Percentiles rank a stretch among this genome's conserved stretches.
These are phyloP conservation scores for Hypoxylon lenormandii DNA, from an alignment of 495 filamentous ascomycete species.

Conservation along the genomic window DNA sequence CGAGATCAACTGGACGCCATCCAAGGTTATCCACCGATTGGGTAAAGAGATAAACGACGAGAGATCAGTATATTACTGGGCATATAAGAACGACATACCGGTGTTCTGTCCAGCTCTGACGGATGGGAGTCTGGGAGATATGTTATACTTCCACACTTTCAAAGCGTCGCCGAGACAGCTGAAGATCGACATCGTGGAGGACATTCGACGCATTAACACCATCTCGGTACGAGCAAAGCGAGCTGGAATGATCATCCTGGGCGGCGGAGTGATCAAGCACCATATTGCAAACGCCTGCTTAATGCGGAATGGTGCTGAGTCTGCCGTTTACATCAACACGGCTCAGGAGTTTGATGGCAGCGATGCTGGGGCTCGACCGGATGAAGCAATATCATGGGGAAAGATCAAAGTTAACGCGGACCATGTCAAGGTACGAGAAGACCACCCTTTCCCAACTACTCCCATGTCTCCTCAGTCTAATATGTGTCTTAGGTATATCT, in stretches of 20 bases:
- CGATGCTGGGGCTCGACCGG: conserved; percentile 93
- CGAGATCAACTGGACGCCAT: conserved; percentile 88
- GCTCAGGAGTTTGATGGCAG: conserved; percentile 96
- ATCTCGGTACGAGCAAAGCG: conserved; percentile 84
- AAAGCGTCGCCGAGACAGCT: conserved; percentile 81
- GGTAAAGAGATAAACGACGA: conserved; percentile 93
- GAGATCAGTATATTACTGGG: conserved; percentile 91
- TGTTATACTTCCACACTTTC: conserved; percentile 97
- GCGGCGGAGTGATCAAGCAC: conserved; percentile 93
- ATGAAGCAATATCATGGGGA: conserved; percentile 97
- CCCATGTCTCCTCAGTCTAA: conserved; percentile 35
- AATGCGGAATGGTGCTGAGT: conserved; percentile 97
- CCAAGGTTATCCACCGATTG: conserved; percentile 83
- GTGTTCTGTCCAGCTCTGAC: conserved; percentile 97
- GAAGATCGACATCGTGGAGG: conserved; percentile 86
- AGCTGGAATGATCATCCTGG: conserved; percentile 92
- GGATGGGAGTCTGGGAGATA: conserved; percentile 93
- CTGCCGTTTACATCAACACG: conserved; percentile 96
- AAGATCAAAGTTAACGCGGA: conserved; percentile 91
- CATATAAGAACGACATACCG: conserved; percentile 89
- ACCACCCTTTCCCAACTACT: conserved; percentile 2
- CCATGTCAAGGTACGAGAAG: conserved; percentile 80
- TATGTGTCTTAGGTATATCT: conserved; percentile 74
- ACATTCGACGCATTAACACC: conserved; percentile 89
- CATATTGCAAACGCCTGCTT: conserved; percentile 97